phyloP scores from a whole-genome alignment of 2,329 filamentous ascomycete genomes.

The Neonectria faginata region DNA sequence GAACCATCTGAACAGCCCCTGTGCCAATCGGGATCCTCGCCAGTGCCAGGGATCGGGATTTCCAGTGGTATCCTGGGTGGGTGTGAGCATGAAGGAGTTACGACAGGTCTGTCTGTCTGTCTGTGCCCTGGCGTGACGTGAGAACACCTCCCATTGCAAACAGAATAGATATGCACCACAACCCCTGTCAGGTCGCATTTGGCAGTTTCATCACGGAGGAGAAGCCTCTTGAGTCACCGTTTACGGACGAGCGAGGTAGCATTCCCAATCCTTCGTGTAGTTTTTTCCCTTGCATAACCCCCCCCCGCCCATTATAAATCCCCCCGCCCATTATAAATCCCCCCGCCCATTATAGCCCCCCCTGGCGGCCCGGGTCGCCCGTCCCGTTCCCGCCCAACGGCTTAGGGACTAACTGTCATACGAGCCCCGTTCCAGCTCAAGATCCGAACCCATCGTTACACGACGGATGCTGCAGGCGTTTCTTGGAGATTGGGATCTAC shows the following conservation, averaged over 20 bases:
- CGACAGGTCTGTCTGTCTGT: too few species aligned
- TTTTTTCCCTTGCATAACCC: too few species aligned
- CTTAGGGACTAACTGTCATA: constrained; percentile 3
- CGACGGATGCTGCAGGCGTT: not conserved
- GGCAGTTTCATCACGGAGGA: constrained; percentile 7
- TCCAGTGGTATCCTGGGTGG: constrained; percentile 1
- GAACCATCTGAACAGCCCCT: not conserved
- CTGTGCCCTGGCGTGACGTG: not conserved
- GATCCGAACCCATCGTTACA: not conserved
- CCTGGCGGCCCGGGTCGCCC: not conserved
- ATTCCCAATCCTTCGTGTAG: not conserved
- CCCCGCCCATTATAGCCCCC: not conserved
- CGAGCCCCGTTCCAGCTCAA: constrained; percentile 5
- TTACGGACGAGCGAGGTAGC: not conserved
- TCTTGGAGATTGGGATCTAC: constrained; percentile 8
- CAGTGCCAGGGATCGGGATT: constrained; percentile 6
- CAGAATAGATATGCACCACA: not conserved
- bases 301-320: too few species aligned
- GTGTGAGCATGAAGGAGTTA: not conserved
- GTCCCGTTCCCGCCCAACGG: not conserved
- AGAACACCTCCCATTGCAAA: not conserved
- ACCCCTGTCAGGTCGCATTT: not conserved
- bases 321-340: not conserved
- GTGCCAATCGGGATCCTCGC: constrained; percentile 1
- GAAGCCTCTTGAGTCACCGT: not conserved